Percentiles rank a stretch among this genome's conserved stretches.
Conservation (phyloP, 148 eudicot species). For the Polygonum aviculare region DNA sequence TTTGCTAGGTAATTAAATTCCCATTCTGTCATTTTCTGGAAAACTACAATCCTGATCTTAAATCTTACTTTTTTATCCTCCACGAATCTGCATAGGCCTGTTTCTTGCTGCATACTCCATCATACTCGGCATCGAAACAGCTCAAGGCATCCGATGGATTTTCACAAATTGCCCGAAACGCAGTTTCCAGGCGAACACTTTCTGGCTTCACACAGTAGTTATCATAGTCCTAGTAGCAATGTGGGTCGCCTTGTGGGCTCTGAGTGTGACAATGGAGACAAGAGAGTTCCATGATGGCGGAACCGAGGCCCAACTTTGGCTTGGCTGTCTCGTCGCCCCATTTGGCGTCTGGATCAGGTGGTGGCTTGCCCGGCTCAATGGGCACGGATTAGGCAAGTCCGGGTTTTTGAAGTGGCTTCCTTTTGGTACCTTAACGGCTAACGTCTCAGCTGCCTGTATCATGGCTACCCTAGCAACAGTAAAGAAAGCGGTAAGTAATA, state of each 20-base stretch:
- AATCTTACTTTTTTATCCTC: neutral
- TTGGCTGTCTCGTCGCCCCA: slow-evolving; percentile 75
- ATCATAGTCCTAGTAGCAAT: slow-evolving; percentile 23
- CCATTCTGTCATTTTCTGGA: neutral
- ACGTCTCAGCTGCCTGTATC: slow-evolving; percentile 71
- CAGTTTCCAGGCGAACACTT: slow-evolving; percentile 12
- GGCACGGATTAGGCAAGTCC: slow-evolving; percentile 57
- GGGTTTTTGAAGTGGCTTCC: slow-evolving; percentile 65
- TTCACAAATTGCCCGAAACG: slow-evolving; percentile 12
- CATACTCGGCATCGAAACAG: slow-evolving; percentile 55
- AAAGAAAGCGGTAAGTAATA: slow-evolving; percentile 47
- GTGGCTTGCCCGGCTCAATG: slow-evolving; percentile 82
- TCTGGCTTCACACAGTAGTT: slow-evolving; percentile 22
- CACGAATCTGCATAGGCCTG: neutral
- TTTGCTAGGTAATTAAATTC: slow-evolving; percentile 42
- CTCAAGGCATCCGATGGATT: slow-evolving; percentile 40
- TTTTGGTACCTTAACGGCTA: slow-evolving; percentile 76
- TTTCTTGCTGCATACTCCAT: slow-evolving; percentile 29
- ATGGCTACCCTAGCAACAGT: slow-evolving; percentile 85
- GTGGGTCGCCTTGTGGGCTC: slow-evolving; percentile 42
- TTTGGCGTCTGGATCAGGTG: slow-evolving; percentile 87
- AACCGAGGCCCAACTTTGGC: slow-evolving; percentile 55
- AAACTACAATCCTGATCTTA: neutral
- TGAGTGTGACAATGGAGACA: slow-evolving; percentile 39
- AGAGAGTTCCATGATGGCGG: slow-evolving; percentile 46